A percentile compares a stretch with the other conserved stretches of the same genome.
Conservation (phyloP, 768 basidiomycete genomes). For the Cubamyces lactineus region DNA sequence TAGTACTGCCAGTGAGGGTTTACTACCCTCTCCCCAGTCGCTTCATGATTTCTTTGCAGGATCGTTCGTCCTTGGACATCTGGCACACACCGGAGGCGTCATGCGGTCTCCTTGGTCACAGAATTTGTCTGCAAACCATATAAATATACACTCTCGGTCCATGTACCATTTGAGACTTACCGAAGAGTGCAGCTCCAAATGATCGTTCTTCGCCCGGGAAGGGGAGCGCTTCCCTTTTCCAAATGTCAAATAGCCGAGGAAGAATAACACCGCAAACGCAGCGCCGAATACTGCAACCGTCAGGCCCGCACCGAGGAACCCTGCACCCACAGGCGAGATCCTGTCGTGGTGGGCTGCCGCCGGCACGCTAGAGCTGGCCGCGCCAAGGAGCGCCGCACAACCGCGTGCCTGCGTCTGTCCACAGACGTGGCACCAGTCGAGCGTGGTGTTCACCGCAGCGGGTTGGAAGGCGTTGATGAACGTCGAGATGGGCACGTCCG, state of each 20-base stretch:
- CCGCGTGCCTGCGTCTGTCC: slow-evolving; percentile 59
- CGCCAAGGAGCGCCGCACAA: slow-evolving; percentile 52
- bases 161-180: not conserved
- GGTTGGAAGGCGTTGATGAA: slow-evolving; percentile 53
- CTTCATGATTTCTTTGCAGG: too few relatives aligned
- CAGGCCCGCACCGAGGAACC: slow-evolving; percentile 65
- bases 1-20: too few relatives aligned
- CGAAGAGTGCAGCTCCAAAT: slow-evolving; percentile 12
- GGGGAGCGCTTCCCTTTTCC: slow-evolving; percentile 5
- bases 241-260: slow-evolving; percentile 20
- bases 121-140: not conserved
- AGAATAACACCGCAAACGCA: slow-evolving; percentile 19
- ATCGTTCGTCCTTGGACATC: too few relatives aligned
- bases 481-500: slow-evolving; percentile 57
- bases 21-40: too few relatives aligned
- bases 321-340: slow-evolving; percentile 63
- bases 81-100: not conserved
- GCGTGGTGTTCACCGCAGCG: slow-evolving; percentile 52
- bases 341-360: slow-evolving; percentile 36
- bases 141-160: not conserved
- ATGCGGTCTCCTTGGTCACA: slow-evolving; percentile 15
- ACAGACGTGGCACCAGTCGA: slow-evolving; percentile 63
- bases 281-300: slow-evolving; percentile 23
- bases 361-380: slow-evolving; percentile 27
- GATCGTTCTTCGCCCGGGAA: slow-evolving; percentile 1